Conservation (phyloP, 768 basidiomycete genomes). For the Austroboletus festivus region DNA sequence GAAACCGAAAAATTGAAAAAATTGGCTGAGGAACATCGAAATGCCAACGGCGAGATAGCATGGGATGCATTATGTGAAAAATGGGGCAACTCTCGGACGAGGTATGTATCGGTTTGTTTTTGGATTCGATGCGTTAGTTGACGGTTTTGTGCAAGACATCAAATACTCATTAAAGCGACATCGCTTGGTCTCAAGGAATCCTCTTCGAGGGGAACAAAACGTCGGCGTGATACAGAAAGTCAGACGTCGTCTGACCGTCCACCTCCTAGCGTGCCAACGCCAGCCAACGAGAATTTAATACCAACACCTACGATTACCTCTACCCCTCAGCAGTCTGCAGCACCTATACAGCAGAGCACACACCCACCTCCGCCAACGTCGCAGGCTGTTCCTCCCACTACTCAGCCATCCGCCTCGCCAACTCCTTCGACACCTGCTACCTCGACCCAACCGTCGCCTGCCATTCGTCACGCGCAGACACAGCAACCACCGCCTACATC, state of each 20-base stretch:
- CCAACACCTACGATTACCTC: slow-evolving; percentile 21
- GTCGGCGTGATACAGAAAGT: slow-evolving; percentile 47
- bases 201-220: slow-evolving; percentile 59
- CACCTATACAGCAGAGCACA: slow-evolving; percentile 21
- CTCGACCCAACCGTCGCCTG: slow-evolving; percentile 35
- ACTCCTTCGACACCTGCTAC: slow-evolving; percentile 33
- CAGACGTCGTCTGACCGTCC: slow-evolving; percentile 26
- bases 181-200: slow-evolving; percentile 76
- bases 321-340: slow-evolving; percentile 22
- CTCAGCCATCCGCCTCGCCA: slow-evolving; percentile 32
- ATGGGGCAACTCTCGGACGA: slow-evolving; percentile 72
- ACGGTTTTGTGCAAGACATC: slow-evolving; percentile 49
- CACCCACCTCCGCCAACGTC: slow-evolving; percentile 34
- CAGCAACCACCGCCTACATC: slow-evolving; percentile 27
- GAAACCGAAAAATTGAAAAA: slow-evolving; percentile 68
- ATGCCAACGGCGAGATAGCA: slow-evolving; percentile 49
- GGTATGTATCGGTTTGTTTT: slow-evolving; percentile 49
- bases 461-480: slow-evolving; percentile 30
- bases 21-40: slow-evolving; percentile 65
- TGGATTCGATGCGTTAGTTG: not conserved
- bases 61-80: slow-evolving; percentile 77
- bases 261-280: slow-evolving; percentile 18
- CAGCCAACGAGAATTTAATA: slow-evolving; percentile 18
- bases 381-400: slow-evolving; percentile 25
- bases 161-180: slow-evolving; percentile 80